Evolutionary conservation across 495 filamentous ascomycete species (phyloP).

Genomic region (Lepidopterella palustris): DNA sequence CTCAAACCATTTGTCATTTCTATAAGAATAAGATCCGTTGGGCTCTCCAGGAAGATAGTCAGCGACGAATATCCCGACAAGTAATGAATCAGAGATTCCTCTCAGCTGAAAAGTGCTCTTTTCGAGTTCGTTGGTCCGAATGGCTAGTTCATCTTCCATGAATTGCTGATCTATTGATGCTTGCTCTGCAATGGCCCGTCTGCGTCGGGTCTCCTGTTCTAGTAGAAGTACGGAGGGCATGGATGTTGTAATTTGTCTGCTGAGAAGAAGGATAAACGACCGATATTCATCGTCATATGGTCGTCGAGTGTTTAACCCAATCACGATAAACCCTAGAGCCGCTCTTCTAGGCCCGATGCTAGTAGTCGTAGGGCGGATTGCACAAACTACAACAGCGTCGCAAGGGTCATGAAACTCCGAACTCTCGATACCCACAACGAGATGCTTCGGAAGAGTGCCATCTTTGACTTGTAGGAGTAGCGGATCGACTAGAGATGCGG

Average conservation of each 20-base stretch:
- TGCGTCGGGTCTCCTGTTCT: constrained; percentile 16
- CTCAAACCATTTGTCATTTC: constrained; percentile 17
- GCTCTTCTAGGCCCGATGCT: neutral
- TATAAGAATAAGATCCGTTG: constrained; percentile 12
- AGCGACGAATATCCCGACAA: constrained; percentile 2
- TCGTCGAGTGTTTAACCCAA: constrained; percentile 24
- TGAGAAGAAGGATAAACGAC: constrained; percentile 13
- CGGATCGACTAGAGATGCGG: neutral
- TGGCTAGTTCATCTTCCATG: constrained; percentile 8
- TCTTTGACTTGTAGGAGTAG: constrained; percentile 9
- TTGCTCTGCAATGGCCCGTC: constrained; percentile 8
- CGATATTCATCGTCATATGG: constrained; percentile 22
- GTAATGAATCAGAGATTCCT: neutral
- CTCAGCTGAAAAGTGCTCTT: neutral
- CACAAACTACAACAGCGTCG: constrained; percentile 10
- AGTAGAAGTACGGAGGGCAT: constrained; percentile 19
- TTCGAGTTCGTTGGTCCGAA: constrained; percentile 10
- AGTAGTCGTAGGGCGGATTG: constrained; percentile 10
- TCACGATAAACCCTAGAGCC: constrained; percentile 18
- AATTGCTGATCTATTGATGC: constrained; percentile 14
- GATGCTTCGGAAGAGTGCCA: neutral
- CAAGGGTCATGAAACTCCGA: constrained; percentile 13
- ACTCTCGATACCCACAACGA: constrained; percentile 9
- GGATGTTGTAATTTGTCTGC: constrained; percentile 8
- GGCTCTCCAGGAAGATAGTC: neutral